phyloP scores from a whole-genome alignment of 495 filamentous ascomycete species.

The Darksidea phi region DNA sequence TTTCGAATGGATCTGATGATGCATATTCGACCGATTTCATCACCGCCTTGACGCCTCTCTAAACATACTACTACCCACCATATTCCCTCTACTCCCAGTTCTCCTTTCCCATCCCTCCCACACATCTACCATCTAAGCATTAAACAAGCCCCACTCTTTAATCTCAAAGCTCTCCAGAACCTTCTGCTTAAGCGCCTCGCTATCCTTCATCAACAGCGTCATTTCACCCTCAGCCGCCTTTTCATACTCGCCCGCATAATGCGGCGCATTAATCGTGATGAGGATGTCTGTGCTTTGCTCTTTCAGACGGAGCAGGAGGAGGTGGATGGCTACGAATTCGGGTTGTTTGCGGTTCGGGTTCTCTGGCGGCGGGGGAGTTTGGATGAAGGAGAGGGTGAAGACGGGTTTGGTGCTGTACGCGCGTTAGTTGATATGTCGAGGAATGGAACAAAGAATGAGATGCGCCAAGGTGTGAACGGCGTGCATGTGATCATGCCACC shows the following conservation, averaged over 20 bases:
- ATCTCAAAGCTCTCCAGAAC: slow-evolving; percentile 72
- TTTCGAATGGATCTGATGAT: no score
- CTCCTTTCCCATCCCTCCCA: not conserved
- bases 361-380: slow-evolving; percentile 22
- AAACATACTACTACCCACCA: no score
- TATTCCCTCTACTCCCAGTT: not conserved
- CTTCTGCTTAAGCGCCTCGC: slow-evolving; percentile 56
- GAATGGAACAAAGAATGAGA: not conserved
- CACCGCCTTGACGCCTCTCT: no score
- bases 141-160: slow-evolving; percentile 73
- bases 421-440: not conserved
- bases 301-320: slow-evolving; percentile 71
- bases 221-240: slow-evolving; percentile 51
- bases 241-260: slow-evolving; percentile 63
- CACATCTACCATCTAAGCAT: slow-evolving; percentile 47
- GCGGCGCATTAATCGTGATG: slow-evolving; percentile 85
- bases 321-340: slow-evolving; percentile 60
- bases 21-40: no score
- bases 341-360: slow-evolving; percentile 32
- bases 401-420: slow-evolving; percentile 14
- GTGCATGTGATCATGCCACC: not conserved
- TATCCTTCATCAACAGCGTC: slow-evolving; percentile 58
- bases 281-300: slow-evolving; percentile 79
- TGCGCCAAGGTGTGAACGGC: not conserved
- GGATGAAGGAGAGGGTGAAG: slow-evolving; percentile 15